These are phyloP conservation scores for Microstroma glucosiphilum DNA, from an alignment of 1,284 basidiomycete species.

Conservation along the genomic window DNA sequence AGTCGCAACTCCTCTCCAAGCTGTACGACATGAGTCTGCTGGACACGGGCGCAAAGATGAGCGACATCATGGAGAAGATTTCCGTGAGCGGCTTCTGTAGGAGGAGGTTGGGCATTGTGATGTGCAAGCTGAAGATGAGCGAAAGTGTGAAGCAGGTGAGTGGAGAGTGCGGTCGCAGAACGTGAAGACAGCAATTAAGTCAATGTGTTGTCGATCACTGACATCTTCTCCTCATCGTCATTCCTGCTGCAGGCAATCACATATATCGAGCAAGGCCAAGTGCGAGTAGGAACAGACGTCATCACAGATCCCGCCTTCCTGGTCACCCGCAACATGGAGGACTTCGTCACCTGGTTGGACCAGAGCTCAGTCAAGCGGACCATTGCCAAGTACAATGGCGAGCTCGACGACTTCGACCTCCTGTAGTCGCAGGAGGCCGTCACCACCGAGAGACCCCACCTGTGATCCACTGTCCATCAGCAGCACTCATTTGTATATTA, in stretches of 20 bases:
- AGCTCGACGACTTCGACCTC: constrained; percentile 54
- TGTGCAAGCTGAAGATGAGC: constrained; percentile 84
- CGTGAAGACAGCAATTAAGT: neutral
- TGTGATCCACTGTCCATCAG: too few relatives aligned
- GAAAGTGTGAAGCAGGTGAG: constrained; percentile 87
- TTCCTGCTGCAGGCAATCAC: constrained; percentile 67
- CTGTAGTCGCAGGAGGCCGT: constrained; percentile 17
- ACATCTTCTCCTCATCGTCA: constrained; percentile 15
- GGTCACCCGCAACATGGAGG: constrained; percentile 89
- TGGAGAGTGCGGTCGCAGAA: constrained; percentile 23
- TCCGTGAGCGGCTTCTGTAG: constrained; percentile 92
- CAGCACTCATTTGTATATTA: too few relatives aligned
- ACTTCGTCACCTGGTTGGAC: constrained; percentile 99
- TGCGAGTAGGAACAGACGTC: constrained; percentile 90
- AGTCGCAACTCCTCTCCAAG: constrained; percentile 81
- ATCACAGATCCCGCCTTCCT: constrained; percentile 95
- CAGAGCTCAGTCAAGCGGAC: constrained; percentile 93
- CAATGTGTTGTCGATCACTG: neutral
- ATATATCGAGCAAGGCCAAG: constrained; percentile 96
- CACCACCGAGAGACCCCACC: neutral
- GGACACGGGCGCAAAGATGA: constrained; percentile 56
- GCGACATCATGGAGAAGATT: constrained; percentile 64
- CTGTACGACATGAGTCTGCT: constrained; percentile 96
- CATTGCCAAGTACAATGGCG: constrained; percentile 92
- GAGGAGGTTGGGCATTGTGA: constrained; percentile 81